Evolutionary conservation across 352 stramenopile genomes (phyloP), one percentile per base, ranked within the genome.

Genomic region (Pythium guiyangense): DNA sequence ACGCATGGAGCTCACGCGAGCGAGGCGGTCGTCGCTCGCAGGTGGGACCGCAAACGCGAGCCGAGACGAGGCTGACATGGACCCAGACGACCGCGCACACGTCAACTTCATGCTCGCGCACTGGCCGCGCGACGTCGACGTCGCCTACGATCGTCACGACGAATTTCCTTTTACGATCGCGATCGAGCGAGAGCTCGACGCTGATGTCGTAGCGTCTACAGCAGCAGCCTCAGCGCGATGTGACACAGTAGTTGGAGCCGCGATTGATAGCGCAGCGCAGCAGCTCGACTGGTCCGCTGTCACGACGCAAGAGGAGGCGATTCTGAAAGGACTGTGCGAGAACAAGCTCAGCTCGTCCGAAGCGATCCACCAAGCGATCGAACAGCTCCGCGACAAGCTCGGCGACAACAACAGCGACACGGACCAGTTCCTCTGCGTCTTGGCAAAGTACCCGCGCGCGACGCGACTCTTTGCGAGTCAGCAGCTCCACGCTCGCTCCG

Each of bases 321-420:
- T 79, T 5, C 57, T 86, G 0, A 71, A 73, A 29, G 73, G 73
- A 4, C 50, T 81, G 29, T 78, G 69, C 49, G 53, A 53, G 22
- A 80, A 77, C 49, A 66, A 69, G 15, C 49, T 82, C 26, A 83
- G 73, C 22, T 82, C 78, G 14, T 66, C 75, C 0, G 73, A 84
- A 43, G 67, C 64, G 1, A 66, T 86, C 29, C 67, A 78, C 55
- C 66, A 74, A 40, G 69, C 74, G 2, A 69, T 76, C 46, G 49
- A 73, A 6, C 61, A 74, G 20, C 54, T 88, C 9, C 50, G 55
- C 1, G 52, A 59, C 34, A 66, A 72, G 37, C 66, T 43, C 14
- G 39, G 39, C 31, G 31, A 37, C 14, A 43, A 2, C 53, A n/a
- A n/a, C 11, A 14, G 56, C 17, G 59, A 71, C 2, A 60, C 77